Evolutionary conservation across 1,284 basidiomycete species (phyloP).

Genomic region (Takashimella tepidaria): DNA sequence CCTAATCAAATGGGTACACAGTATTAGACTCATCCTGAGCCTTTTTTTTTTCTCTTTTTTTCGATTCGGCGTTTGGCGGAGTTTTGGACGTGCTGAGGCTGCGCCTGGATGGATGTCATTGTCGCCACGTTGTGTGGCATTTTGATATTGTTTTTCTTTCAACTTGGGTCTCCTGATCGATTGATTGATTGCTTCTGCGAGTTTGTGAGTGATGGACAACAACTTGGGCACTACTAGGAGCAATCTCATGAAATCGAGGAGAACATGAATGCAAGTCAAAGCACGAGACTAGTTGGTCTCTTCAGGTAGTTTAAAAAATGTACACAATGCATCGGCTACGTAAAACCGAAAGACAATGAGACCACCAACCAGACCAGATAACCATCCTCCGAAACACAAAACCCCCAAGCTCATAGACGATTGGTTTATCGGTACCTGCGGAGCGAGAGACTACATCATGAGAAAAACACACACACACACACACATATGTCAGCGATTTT

Average conservation of each 20-base stretch:
- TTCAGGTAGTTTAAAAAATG: not conserved
- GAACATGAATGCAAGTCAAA: too few relatives aligned
- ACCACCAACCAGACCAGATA: not conserved
- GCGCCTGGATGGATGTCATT: not conserved
- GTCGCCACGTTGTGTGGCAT: not conserved
- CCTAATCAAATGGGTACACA: not conserved
- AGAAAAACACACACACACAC: too few relatives aligned
- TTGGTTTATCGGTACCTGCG: slow-evolving; percentile 85
- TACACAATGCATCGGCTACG: not conserved
- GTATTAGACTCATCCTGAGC: not conserved
- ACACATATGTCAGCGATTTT: too few relatives aligned
- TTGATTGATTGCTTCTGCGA: too few relatives aligned
- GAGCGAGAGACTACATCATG: slow-evolving; percentile 77
- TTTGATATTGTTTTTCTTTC: too few relatives aligned
- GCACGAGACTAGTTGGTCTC: too few relatives aligned
- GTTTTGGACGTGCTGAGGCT: not conserved
- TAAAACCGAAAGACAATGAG: not conserved
- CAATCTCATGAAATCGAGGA: too few relatives aligned
- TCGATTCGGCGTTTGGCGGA: not conserved
- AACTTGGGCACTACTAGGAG: too few relatives aligned
- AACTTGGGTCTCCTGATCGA: too few relatives aligned
- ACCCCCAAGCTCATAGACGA: slow-evolving; percentile 6
- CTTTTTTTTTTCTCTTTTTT: not conserved
- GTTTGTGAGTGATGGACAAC: too few relatives aligned
- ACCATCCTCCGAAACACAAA: not conserved